These are phyloP conservation scores for Iris macrosiphon DNA, from an alignment of 106 monocot species.

Conservation along the genomic window DNA sequence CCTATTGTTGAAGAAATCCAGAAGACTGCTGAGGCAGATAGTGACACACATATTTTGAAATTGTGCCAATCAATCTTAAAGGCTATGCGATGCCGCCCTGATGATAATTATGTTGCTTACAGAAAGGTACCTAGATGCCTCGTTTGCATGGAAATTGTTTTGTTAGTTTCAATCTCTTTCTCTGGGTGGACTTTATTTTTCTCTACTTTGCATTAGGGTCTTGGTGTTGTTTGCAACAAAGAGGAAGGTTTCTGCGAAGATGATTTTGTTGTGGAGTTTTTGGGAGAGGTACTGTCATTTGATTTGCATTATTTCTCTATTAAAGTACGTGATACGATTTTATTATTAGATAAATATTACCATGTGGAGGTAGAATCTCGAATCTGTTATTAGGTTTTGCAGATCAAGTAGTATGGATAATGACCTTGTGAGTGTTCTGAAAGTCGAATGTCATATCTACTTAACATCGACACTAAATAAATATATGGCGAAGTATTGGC, in stretches of 20 bases:
- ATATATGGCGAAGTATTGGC: too few species aligned
- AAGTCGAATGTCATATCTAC: too few species aligned
- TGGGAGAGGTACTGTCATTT: constrained; percentile 72
- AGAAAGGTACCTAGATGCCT: constrained; percentile 51
- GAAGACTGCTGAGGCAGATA: constrained; percentile 57
- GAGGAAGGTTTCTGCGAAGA: constrained; percentile 74
- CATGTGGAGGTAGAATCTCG: neutral
- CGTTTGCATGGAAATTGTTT: neutral
- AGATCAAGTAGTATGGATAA: too few species aligned
- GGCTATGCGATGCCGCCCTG: constrained; percentile 71
- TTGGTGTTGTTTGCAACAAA: constrained; percentile 98
- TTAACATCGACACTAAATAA: too few species aligned
- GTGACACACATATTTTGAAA: constrained; percentile 41
- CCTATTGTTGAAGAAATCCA: constrained; percentile 80
- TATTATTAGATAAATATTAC: neutral
- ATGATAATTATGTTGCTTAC: constrained; percentile 97
- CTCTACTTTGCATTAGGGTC: constrained; percentile 47
- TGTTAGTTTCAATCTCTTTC: too few species aligned
- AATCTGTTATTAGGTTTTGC: too few species aligned
- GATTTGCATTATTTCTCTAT: neutral
- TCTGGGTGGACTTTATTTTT: too few species aligned
- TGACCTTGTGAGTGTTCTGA: too few species aligned
- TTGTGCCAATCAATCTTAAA: constrained; percentile 68
- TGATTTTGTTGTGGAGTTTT: constrained; percentile 97
- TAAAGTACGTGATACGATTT: neutral